A percentile compares a stretch with the other conserved stretches of the same genome.
Evolutionary conservation across 345 rosid genomes (phyloP).

Genomic region (Ceriops zippeliana): DNA sequence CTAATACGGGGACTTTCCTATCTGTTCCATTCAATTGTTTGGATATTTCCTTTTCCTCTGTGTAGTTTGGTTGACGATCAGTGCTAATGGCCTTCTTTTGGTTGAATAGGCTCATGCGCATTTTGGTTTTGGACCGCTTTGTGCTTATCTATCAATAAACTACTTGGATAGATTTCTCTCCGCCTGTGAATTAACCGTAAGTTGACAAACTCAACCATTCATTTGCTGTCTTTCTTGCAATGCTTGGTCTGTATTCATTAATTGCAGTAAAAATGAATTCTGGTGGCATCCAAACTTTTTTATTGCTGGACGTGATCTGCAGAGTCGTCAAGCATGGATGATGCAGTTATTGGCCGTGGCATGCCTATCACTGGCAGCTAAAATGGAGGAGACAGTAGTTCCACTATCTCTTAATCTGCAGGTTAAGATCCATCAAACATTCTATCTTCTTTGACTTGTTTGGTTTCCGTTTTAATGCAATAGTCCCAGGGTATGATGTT

Average conservation of each 20-base stretch:
- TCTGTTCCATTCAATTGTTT: slow-evolving; percentile 26
- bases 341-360: slow-evolving; percentile 68
- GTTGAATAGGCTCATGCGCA: slow-evolving; percentile 54
- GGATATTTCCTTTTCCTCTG: slow-evolving; percentile 8
- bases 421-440: slow-evolving; percentile 26
- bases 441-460: neutral
- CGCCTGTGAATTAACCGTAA: slow-evolving; percentile 58
- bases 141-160: slow-evolving; percentile 51
- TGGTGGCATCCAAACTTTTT: slow-evolving; percentile 1
- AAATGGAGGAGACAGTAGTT: slow-evolving; percentile 69
- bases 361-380: slow-evolving; percentile 70
- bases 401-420: slow-evolving; percentile 61
- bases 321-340: slow-evolving; percentile 71
- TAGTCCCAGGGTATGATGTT: neutral
- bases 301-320: slow-evolving; percentile 3
- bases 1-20: slow-evolving; percentile 1
- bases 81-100: slow-evolving; percentile 17
- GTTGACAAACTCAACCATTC: slow-evolving; percentile 14
- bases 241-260: neutral
- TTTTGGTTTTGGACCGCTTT: slow-evolving; percentile 67
- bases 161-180: slow-evolving; percentile 78
- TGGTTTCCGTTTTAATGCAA: slow-evolving; percentile 2
- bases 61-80: slow-evolving; percentile 15
- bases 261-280: neutral
- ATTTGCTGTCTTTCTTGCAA: neutral